Evolutionary conservation across 805 yeast species (phyloP), one percentile per base, ranked within the genome.

Genomic region (Lachancea thermotolerans): DNA sequence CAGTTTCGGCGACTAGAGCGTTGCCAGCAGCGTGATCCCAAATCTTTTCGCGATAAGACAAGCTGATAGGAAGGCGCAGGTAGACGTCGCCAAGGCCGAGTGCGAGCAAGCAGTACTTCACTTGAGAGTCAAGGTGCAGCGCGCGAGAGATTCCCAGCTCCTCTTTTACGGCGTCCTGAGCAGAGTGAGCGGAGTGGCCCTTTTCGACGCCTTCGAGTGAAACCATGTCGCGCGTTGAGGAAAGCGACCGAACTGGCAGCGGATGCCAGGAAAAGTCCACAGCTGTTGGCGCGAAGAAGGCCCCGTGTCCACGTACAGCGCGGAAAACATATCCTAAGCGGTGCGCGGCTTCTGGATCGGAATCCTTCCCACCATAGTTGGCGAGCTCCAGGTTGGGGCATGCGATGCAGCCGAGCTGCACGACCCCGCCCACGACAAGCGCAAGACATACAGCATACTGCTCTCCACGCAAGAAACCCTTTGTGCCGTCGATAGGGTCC

Each of bases 11-110:
- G 38, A 95, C 81, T 49, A 93, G 74, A 11, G 91, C 72, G 57
- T 85, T 83, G 3, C 99, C 99, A 1, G 97, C 95, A 15, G 98
- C 98, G 64, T 93, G 99, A 66, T 93, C 99, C 98, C 99, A 93
- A 49, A 93, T 89, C 66, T 93, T 93, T 63, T 93, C 99, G 56
- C 86, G 76, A 63, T 90, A 93, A 2, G 75, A 66, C 42, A 79
- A 71, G 52, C 75, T 79, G 38, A 82, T 78, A 11, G 99, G 99
- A 47, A 95, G 68, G 54, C 99, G 81, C 49, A 93, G 71, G 57
- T 95, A 93, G 11, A 93, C 76, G 56, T 93, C 97, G 3, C 96
- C 98, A 45, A 84, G 83, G 31, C 99, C 99, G 50, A 82, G 75
- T 10, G 97, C 81, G 38, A 93, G 73, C 12, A 90, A 79, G 69